Percentiles rank a stretch among this genome's conserved stretches.
phyloP scores from a whole-genome alignment of 2,329 filamentous ascomycete genomes.

The Phialophora verrucosa region DNA sequence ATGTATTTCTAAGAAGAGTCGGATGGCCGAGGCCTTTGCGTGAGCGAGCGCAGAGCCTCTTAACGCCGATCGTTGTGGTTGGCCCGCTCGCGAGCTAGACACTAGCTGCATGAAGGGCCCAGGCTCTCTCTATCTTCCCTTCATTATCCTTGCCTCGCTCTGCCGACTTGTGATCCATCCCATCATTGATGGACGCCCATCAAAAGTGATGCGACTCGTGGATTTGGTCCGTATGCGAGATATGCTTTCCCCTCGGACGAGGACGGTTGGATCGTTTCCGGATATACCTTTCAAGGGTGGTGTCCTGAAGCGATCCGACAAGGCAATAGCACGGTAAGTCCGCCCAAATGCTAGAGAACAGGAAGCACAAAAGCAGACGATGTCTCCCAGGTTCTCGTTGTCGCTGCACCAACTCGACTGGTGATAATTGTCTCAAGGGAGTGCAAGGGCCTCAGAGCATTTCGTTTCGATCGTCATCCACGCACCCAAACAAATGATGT shows the following conservation, averaged over 20 bases:
- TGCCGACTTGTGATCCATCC: neutral
- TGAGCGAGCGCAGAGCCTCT: neutral
- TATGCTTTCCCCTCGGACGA: neutral
- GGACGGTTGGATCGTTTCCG: too few species aligned
- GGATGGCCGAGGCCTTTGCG: too few species aligned
- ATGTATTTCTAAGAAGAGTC: neutral
- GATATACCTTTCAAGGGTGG: too few species aligned
- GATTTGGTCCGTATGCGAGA: neutral
- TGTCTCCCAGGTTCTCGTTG: neutral
- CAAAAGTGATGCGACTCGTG: neutral
- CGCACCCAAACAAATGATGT: conserved; percentile 1
- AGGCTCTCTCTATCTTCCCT: neutral
- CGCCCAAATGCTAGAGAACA: neutral
- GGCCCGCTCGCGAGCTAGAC: conserved; percentile 31
- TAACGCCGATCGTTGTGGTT: conserved; percentile 16
- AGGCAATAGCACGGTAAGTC: conserved; percentile 12
- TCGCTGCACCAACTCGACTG: neutral
- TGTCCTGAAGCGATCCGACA: too few species aligned
- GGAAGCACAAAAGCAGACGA: neutral
- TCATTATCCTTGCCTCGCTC: neutral
- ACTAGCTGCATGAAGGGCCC: conserved; percentile 28
- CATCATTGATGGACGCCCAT: neutral
- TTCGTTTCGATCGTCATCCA: neutral
- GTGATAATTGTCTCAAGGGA: neutral
- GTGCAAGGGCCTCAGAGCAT: neutral